Evolutionary conservation across 305 asterid species (phyloP).

Genomic region (Caryopteris hybrid): DNA sequence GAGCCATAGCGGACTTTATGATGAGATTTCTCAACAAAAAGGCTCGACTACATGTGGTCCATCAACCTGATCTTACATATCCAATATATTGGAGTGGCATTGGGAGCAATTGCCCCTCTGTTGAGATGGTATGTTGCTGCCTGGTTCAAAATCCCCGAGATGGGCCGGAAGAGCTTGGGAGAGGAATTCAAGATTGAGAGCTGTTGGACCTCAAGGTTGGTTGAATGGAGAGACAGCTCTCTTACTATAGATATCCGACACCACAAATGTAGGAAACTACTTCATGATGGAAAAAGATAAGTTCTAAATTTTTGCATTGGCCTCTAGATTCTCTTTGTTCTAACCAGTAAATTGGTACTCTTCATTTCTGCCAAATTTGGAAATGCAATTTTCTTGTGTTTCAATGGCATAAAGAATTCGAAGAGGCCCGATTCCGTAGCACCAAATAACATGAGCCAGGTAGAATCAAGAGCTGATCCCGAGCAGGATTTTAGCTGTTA

Average conservation of each 20-base stretch:
- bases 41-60: neutral
- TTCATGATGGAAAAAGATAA: neutral
- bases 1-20: no score
- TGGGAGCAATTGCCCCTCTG: neutral
- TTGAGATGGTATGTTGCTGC: neutral
- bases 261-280: neutral
- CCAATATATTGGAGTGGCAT: conserved; percentile 5
- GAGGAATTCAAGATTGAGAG: neutral
- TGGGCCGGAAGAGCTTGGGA: neutral
- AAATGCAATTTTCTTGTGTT: no score
- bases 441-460: no score
- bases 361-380: no score
- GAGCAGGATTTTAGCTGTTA: conserved; percentile 22
- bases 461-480: neutral
- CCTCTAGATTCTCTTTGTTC: conserved; percentile 13
- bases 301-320: conserved; percentile 7
- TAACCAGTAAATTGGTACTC: neutral
- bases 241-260: neutral
- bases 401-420: no score
- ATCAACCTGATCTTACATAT: neutral
- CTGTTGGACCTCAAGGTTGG: neutral
- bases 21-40: no score
- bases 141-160: neutral
- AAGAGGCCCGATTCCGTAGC: no score
- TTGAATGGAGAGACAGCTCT: neutral